Conservation (phyloP, 1,284 basidiomycete species). For the Cutaneotrichosporon sp. region DNA sequence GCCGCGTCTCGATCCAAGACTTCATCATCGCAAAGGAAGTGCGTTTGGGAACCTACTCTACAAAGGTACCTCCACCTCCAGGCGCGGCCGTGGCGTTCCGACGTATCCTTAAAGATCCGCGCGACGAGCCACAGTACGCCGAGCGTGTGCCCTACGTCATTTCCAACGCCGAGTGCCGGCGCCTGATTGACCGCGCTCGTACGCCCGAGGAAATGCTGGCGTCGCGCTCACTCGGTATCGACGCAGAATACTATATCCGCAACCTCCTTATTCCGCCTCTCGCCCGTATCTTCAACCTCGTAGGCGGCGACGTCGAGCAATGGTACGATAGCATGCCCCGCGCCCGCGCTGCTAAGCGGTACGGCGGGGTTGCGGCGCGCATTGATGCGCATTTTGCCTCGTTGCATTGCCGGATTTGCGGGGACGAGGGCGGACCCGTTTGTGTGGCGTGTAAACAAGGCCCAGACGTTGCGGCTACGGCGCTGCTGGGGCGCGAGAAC, state of each 20-base stretch:
- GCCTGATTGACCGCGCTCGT: slow-evolving; percentile 78
- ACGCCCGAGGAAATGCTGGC: slow-evolving; percentile 74
- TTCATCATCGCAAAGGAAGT: slow-evolving; percentile 96
- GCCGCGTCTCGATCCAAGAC: slow-evolving; percentile 78
- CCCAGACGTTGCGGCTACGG: slow-evolving; percentile 62
- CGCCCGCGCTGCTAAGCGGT: slow-evolving; percentile 54
- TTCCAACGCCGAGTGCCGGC: slow-evolving; percentile 64
- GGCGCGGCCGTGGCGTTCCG: slow-evolving; percentile 83
- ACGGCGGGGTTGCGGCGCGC: slow-evolving; percentile 8
- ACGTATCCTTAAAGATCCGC: slow-evolving; percentile 70
- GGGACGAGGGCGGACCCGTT: slow-evolving; percentile 42
- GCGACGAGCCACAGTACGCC: slow-evolving; percentile 83
- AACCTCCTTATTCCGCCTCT: slow-evolving; percentile 84
- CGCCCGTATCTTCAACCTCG: slow-evolving; percentile 83
- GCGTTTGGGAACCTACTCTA: slow-evolving; percentile 86
- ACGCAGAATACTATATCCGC: slow-evolving; percentile 87
- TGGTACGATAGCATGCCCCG: slow-evolving; percentile 89
- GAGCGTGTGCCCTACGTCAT: slow-evolving; percentile 94
- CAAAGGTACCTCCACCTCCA: slow-evolving; percentile 80
- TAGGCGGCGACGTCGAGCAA: slow-evolving; percentile 80
- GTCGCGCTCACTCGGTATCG: slow-evolving; percentile 68
- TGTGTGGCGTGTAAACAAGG: slow-evolving; percentile 64
- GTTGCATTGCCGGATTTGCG: slow-evolving; percentile 17
- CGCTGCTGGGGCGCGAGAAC: slow-evolving; percentile 61
- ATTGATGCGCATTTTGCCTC: slow-evolving; percentile 28